Conservation (phyloP, 345 rosid genomes). For the Camelina sativa region DNA sequence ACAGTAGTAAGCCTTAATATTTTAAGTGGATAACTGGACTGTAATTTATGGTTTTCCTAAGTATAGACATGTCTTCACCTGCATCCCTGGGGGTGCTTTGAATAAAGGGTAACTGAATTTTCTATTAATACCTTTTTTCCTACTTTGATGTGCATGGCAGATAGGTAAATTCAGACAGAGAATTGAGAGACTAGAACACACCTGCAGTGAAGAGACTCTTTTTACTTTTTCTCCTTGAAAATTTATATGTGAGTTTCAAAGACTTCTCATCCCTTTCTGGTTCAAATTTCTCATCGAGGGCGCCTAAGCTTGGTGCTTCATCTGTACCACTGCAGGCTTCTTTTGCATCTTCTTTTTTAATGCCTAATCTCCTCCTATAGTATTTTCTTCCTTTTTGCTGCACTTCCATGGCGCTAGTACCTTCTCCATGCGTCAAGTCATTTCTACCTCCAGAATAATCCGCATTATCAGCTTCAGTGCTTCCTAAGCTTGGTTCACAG, state of each 20-base stretch:
- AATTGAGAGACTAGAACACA: slow-evolving; percentile 40
- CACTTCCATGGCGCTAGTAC: slow-evolving; percentile 46
- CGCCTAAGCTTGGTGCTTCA: slow-evolving; percentile 62
- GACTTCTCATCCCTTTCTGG: slow-evolving; percentile 49
- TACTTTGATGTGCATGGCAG: slow-evolving; percentile 26
- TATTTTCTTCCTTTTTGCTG: slow-evolving; percentile 55
- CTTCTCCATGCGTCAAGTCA: slow-evolving; percentile 50
- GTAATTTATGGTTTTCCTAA: slow-evolving; percentile 4
- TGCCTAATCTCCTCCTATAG: slow-evolving; percentile 50
- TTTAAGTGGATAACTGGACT: slow-evolving; percentile 8
- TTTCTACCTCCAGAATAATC: slow-evolving; percentile 49
- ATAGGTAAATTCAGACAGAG: slow-evolving; percentile 22
- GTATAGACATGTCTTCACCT: slow-evolving; percentile 13
- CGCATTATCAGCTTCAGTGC: slow-evolving; percentile 71
- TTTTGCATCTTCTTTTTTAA: slow-evolving; percentile 63
- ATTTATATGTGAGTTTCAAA: slow-evolving; percentile 45
- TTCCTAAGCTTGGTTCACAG: slow-evolving; percentile 76
- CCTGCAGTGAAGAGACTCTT: slow-evolving; percentile 69
- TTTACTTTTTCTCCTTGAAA: slow-evolving; percentile 61
- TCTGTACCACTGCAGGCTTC: slow-evolving; percentile 93
- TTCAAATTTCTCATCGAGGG: slow-evolving; percentile 54
- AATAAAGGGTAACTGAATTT: neutral
- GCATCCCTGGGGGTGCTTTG: neutral
- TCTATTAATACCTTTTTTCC: slow-evolving; percentile 22
- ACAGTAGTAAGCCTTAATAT: slow-evolving; percentile 9